Base-by-base conservation (phyloP, 2,329 filamentous ascomycete species). In the Coniochaeta sp. region DNA sequence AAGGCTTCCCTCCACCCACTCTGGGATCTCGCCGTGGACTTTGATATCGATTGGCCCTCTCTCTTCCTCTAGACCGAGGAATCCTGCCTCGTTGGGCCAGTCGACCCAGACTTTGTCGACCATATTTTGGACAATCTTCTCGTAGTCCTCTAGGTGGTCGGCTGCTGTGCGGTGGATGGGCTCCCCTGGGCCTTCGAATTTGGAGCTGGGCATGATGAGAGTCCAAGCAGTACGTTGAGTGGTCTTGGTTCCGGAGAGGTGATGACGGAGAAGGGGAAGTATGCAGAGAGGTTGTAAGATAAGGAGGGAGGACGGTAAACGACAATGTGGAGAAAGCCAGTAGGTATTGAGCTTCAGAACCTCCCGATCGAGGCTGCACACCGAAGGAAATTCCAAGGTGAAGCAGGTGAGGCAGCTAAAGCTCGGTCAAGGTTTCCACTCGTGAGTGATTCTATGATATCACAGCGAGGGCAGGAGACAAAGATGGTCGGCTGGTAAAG, bases 1-100 rank as follows among this genome's bases (percentile, higher is more conserved):
- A 1, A 91, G 73, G 2, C 78, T 73, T 1, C 88, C 88, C 2
- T 84, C 81, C 4, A 80, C 81, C 71, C 86, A 90, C 1, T 72
- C 54, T 1, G 88, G 88, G 50, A 91, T 87, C 0, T 66, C 64
- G 9, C 88, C 88, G 33, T 72, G 75, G 8, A 91, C 74, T 0
- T 61, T 58, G 14, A 91, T 75, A 40, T 82, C 71, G 4, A 89
- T 68, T 0, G 87, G 84, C 0, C 76, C 75, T 6, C 74, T 75
- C 56, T 87, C 77, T 59, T 89, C 83, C 16, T 82, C 81, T 40
- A 83, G 71, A n/a, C 75, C 78, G 52, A 86, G 77, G 59, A 89
- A 89, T 87, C 51, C 10, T 3, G 47, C 71, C 52, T 74, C 67
- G 20, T 74, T 75, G 6, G 73, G 73, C 73, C 73, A 76, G 5